phyloP scores from a whole-genome alignment of 2,329 filamentous ascomycete species.

The Tympanopsis confertula region DNA sequence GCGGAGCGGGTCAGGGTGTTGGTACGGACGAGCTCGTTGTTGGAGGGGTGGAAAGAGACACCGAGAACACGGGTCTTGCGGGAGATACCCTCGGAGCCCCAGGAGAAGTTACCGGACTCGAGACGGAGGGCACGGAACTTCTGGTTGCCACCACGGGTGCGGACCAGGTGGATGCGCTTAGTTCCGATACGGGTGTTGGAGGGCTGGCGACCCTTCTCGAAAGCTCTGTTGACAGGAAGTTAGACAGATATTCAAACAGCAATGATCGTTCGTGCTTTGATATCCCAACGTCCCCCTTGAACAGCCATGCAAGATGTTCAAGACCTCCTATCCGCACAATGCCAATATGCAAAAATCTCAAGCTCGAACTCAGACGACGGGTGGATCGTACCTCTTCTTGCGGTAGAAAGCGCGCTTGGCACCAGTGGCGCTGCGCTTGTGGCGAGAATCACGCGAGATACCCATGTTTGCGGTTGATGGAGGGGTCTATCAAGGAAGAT shows the following conservation, averaged over 20 bases:
- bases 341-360: no score
- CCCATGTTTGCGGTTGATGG: slow-evolving; percentile 77
- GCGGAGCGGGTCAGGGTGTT: slow-evolving; percentile 99
- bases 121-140: slow-evolving; percentile 99
- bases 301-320: no score
- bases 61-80: slow-evolving; percentile 99
- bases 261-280: no score
- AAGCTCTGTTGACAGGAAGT: slow-evolving; percentile 72
- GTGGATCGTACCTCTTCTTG: slow-evolving; percentile 42
- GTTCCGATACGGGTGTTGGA: slow-evolving; percentile 98
- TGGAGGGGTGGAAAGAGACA: slow-evolving; percentile 97
- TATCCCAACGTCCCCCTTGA: no score
- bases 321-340: no score
- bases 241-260: slow-evolving; percentile 59
- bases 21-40: slow-evolving; percentile 99
- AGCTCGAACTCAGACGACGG: no score
- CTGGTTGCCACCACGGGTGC: slow-evolving; percentile 95
- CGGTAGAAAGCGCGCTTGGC: slow-evolving; percentile 93
- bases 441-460: slow-evolving; percentile 99
- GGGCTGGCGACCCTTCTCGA: slow-evolving; percentile 99
- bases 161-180: slow-evolving; percentile 94
- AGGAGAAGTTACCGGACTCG: slow-evolving; percentile 98
- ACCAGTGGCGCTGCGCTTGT: slow-evolving; percentile 99
- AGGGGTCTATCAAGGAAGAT: slow-evolving; percentile 11
- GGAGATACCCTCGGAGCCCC: slow-evolving; percentile 94